Evolutionary conservation across 352 stramenopile species (phyloP).

Genomic region (Achlya hypogyna): DNA sequence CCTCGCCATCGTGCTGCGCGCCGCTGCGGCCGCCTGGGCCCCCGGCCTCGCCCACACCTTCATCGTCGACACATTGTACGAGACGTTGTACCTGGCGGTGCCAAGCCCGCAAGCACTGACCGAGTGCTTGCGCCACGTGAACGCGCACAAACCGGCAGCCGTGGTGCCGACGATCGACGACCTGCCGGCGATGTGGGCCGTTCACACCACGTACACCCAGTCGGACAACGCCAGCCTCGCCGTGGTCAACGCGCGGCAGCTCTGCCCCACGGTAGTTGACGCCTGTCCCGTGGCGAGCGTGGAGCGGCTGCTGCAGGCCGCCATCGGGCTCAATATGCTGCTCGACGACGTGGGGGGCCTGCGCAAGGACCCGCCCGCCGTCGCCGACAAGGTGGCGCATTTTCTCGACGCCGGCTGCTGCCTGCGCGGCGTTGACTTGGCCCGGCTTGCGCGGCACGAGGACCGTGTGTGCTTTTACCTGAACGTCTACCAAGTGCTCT

Average conservation of each 20-base stretch:
- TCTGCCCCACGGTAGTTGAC: constrained; percentile 34
- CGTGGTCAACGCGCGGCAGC: constrained; percentile 47
- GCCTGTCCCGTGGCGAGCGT: background rate
- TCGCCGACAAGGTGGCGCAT: background rate
- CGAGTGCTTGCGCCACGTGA: background rate
- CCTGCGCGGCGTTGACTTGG: constrained; percentile 46
- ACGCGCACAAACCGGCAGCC: background rate
- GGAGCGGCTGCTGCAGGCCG: background rate
- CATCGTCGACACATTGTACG: background rate
- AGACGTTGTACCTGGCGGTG: background rate
- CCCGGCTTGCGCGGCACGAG: constrained; percentile 41
- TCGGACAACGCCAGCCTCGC: constrained; percentile 21
- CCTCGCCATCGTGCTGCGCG: constrained; percentile 39
- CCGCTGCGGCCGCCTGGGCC: constrained; percentile 20
- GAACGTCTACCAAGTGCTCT: constrained; percentile 69
- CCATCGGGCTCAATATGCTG: background rate
- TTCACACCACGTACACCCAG: background rate
- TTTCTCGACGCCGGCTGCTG: constrained; percentile 63
- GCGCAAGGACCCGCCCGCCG: background rate
- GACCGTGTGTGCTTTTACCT: constrained; percentile 64
- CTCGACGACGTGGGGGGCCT: background rate
- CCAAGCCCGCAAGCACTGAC: background rate
- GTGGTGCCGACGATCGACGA: background rate
- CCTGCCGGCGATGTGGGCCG: background rate
- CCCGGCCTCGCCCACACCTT: background rate